These are phyloP conservation scores for Phytopythium sindhum DNA, from an alignment of 352 stramenopile genomes.

Conservation along the genomic window DNA sequence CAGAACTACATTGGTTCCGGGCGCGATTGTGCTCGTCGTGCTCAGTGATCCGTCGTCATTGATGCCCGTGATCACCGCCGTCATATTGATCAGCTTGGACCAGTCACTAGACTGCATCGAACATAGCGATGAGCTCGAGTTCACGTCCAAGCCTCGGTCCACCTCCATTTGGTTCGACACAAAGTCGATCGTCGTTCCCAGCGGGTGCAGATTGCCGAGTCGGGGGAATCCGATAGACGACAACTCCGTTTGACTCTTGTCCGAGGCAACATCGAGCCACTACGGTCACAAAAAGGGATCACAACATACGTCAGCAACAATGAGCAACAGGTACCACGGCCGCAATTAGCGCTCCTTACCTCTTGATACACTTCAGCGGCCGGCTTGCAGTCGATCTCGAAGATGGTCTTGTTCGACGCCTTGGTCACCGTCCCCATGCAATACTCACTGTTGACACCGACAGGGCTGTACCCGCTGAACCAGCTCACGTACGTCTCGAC, in stretches of 20 bases:
- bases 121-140: conserved; percentile 57
- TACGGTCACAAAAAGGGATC: conserved; percentile 9
- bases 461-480: conserved; percentile 85
- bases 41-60: conserved; percentile 81
- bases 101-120: conserved; percentile 82
- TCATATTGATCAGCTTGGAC: conserved; percentile 85
- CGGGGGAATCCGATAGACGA: conserved; percentile 77
- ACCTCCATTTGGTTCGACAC: conserved; percentile 68
- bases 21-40: conserved; percentile 73
- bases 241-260: conserved; percentile 68
- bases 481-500: conserved; percentile 85
- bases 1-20: conserved; percentile 79
- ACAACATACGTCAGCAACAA: background rate
- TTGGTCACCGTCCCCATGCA: conserved; percentile 88
- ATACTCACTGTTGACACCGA: conserved; percentile 68
- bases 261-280: conserved; percentile 79
- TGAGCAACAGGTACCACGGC: background rate
- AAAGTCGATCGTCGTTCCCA: conserved; percentile 81
- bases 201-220: conserved; percentile 76
- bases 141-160: conserved; percentile 46
- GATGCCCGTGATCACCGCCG: conserved; percentile 79
- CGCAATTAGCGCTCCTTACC: conserved; percentile 18
- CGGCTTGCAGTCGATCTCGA: conserved; percentile 82
- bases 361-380: conserved; percentile 82
- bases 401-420: conserved; percentile 80